These are phyloP conservation scores for Odonthalia washingtoniensis DNA, from an alignment of 31 red algal genomes.

Conservation along the genomic window DNA sequence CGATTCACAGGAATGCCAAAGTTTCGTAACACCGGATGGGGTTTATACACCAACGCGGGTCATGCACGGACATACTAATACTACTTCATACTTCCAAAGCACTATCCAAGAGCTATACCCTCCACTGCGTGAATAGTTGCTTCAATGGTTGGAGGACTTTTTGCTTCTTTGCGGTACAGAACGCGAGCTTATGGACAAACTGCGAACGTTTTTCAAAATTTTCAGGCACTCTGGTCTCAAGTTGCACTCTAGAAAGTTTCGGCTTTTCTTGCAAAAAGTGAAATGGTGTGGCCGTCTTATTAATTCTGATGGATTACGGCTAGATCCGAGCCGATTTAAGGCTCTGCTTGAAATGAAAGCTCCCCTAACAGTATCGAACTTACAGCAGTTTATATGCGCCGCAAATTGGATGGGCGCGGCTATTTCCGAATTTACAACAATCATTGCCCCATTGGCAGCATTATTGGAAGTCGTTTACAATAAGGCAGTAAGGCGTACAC, in stretches of 20 bases:
- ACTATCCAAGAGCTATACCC: not conserved
- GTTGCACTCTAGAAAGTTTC: conserved; percentile 12
- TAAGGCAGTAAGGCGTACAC: conserved; percentile 39
- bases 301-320: not conserved
- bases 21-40: not conserved
- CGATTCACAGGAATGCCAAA: not conserved
- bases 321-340: not conserved
- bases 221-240: conserved; percentile 17
- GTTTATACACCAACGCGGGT: not conserved
- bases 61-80: not conserved
- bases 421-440: conserved; percentile 17
- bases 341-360: not conserved
- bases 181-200: not conserved
- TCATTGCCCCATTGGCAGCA: conserved; percentile 1
- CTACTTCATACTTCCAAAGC: not conserved
- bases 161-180: not conserved
- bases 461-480: conserved; percentile 13
- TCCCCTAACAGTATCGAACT: not conserved
- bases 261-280: not conserved
- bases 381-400: conserved; percentile 49
- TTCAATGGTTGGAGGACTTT: not conserved
- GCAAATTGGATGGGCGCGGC: conserved; percentile 43
- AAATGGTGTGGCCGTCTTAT: conserved; percentile 41
- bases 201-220: not conserved
- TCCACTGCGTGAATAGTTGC: not conserved